A percentile compares a stretch with the other conserved stretches of the same genome.
Conservation (phyloP, 2,329 filamentous ascomycete genomes). For the Pseudogymnoascus sp. region DNA sequence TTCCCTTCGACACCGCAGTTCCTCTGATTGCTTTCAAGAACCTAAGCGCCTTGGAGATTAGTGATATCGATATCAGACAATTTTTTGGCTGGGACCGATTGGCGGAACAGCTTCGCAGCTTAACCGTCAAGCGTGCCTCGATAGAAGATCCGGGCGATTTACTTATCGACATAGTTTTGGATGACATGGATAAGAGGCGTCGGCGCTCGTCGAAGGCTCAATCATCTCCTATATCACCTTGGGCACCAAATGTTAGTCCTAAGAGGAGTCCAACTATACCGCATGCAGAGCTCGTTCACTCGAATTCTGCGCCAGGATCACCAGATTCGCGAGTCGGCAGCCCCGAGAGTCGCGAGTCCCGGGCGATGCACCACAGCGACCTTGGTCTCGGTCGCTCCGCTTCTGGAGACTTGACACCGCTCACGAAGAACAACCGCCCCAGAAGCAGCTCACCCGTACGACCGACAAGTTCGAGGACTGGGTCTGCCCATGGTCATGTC, state of each 20-base stretch:
- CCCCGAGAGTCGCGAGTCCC: constrained; percentile 16
- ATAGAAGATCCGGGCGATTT: constrained; percentile 88
- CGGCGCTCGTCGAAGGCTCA: constrained; percentile 82
- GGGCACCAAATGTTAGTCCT: constrained; percentile 50
- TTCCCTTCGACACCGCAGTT: constrained; percentile 94
- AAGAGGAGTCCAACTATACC: constrained; percentile 56
- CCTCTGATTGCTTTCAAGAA: constrained; percentile 98
- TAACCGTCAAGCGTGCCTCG: constrained; percentile 79
- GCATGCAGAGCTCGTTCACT: constrained; percentile 59
- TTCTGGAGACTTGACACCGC: constrained; percentile 25
- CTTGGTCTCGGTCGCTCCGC: constrained; percentile 12
- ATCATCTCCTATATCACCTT: constrained; percentile 67
- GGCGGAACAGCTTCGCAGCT: constrained; percentile 81
- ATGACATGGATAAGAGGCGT: constrained; percentile 90
- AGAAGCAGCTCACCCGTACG: constrained; percentile 77
- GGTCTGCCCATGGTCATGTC: constrained; percentile 48
- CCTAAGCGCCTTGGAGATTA: constrained; percentile 84
- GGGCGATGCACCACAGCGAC: neutral
- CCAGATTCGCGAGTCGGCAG: constrained; percentile 36
- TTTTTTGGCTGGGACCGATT: constrained; percentile 96
- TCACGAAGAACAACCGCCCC: constrained; percentile 38
- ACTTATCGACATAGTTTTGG: constrained; percentile 84
- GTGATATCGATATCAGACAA: constrained; percentile 90
- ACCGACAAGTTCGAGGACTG: constrained; percentile 66
- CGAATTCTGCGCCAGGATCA: constrained; percentile 62